Conservation (phyloP, 208 protist species). For the Leishmania mexicana region DNA sequence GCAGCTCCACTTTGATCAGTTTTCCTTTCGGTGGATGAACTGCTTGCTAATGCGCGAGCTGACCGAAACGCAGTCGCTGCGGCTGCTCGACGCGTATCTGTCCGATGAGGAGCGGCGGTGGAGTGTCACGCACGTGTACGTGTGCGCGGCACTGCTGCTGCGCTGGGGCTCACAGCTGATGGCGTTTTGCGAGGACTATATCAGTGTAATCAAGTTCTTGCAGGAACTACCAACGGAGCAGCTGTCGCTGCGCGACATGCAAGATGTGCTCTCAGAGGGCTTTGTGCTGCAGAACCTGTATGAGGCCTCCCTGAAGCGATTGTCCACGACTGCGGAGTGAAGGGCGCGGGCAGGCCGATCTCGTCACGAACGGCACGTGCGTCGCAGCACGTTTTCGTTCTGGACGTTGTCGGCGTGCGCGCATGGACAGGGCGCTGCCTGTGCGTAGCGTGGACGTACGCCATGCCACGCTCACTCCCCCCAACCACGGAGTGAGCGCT, state of each 20-base stretch:
- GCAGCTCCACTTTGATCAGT: conserved; percentile 76
- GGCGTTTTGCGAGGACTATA: conserved; percentile 52
- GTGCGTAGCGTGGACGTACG: neutral
- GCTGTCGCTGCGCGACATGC: conserved; percentile 51
- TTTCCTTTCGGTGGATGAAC: conserved; percentile 94
- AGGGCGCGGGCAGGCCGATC: neutral
- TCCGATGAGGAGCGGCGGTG: conserved; percentile 72
- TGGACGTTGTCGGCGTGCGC: neutral
- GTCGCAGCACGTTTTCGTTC: neutral
- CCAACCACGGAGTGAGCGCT: neutral
- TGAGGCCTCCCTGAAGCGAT: conserved; percentile 38
- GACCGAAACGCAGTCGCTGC: conserved; percentile 67
- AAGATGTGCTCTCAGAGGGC: conserved; percentile 65
- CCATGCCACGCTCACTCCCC: neutral
- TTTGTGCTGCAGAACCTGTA: conserved; percentile 77
- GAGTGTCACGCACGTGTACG: conserved; percentile 83
- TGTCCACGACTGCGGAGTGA: conserved; percentile 6
- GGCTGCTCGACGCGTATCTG: conserved; percentile 91
- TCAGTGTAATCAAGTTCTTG: conserved; percentile 66
- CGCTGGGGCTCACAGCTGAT: conserved; percentile 65
- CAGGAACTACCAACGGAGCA: conserved; percentile 71
- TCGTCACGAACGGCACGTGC: neutral
- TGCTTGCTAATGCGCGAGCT: conserved; percentile 93
- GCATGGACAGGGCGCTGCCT: neutral
- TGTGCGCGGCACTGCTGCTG: conserved; percentile 86